Base-by-base conservation (phyloP, 306 rosid genomes). In the Calophaca sinica region DNA sequence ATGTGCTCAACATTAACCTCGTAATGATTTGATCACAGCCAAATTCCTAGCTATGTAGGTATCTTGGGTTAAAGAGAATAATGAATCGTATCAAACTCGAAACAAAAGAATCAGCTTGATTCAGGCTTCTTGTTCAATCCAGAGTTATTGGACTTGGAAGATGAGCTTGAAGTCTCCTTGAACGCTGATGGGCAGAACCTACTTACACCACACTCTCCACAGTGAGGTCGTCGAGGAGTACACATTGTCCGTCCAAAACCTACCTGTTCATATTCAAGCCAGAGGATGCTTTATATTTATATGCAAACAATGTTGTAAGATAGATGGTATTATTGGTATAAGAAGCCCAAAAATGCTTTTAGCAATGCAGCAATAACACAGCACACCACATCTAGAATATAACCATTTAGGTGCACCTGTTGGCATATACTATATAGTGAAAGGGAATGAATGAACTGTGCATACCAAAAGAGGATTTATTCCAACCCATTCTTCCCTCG, bases 401-500 rank as follows among this genome's bases (percentile, higher is more conserved):
- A 63, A 55, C 50, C 68, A 70, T 13, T 38, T 45, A 53, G 11
- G 49, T 60, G 41, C n/a, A 68, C 64, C 3, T 62, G 4, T 62
- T 62, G 31, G 12, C 38, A 63, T 26, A 28, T 58, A 58, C 64
- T 59, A 45, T 52, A 54, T 2, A 49, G 42, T 38, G 4, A 39
- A 57, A 83, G 54, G 46, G 20, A 66, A 60, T 4, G 32, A 63
- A 69, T 5, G 52, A 51, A 55, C 52, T 33, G 68, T 68, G 73
- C 92, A 78, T 87, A 94, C 98, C 97, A 94, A 81, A 80, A 94
- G 97, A 51, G 87, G 91, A 82, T 94, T 94, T 84, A 94, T 91
- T 52, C 93, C 90, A 78, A 75, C 89, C 98, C 97, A 94, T 84
- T 94, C 96, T 77, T 94, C 96, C 89, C 79, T 88, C 0, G 98